Base-by-base conservation (phyloP, 139 green algal species). In the Chara braunii region DNA sequence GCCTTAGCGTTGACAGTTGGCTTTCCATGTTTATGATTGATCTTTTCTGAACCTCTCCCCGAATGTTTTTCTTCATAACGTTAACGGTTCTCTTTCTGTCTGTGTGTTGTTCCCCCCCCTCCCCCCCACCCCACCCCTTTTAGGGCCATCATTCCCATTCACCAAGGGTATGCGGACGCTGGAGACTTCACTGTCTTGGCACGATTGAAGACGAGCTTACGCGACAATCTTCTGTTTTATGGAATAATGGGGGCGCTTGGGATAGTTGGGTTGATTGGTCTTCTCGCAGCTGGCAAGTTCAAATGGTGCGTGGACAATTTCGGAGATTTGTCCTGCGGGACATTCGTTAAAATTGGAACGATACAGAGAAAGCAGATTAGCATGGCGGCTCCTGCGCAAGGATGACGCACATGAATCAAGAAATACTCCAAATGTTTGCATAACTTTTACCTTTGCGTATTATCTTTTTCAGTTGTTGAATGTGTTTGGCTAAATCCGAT, bases 91-190 rank as follows among this genome's bases (percentile, higher is more conserved):
- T n/a, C n/a, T n/a, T n/a, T n/a, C n/a, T n/a, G n/a, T n/a, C n/a
- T n/a, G n/a, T n/a, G n/a, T n/a, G n/a, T n/a, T n/a, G n/a, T n/a
- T n/a, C n/a, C n/a, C n/a, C n/a, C n/a, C n/a, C n/a, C n/a, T n/a
- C n/a, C n/a, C n/a, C n/a, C n/a, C n/a, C n/a, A n/a, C n/a, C n/a
- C n/a, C n/a, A n/a, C n/a, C n/a, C n/a, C 6, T 9, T 22, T 37
- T 0, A 96, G 90, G 90, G 32, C 88, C 6, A 36, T 90, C 3
- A 85, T 96, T n/a, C 90, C 90, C 0, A 78, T 94, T 42, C 81
- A 87, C 43, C 86, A 93, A 50, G 80, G 85, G 18, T 95, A 94
- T 60, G 63, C 75, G n/a, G 83, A 95, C 40, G 84, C 89, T 2
- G 90, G 90, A 1, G 83, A 91, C 60, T 96, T 96, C 71, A 92